Evolutionary conservation across 2,329 filamentous ascomycete genomes (phyloP).

Genomic region (Colletotrichum horii): DNA sequence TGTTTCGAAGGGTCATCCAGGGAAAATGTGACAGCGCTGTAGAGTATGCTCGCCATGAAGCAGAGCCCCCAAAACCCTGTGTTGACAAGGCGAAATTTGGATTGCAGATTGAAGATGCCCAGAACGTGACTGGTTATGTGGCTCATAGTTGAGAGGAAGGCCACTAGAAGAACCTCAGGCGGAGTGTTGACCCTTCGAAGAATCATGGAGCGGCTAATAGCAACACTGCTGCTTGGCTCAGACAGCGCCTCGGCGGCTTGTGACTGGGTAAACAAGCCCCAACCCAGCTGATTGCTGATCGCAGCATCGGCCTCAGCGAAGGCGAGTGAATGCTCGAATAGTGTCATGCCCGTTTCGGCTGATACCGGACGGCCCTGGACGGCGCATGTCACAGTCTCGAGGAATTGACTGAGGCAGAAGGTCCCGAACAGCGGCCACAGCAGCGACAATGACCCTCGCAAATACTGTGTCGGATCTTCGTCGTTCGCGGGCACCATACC

Average conservation of each 20-base stretch:
- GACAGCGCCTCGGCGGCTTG: conserved; percentile 35
- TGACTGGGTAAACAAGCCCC: conserved; percentile 66
- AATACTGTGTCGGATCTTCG: conserved; percentile 53
- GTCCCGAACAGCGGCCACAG: conserved; percentile 79
- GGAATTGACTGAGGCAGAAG: conserved; percentile 78
- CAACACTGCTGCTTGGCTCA: conserved; percentile 33
- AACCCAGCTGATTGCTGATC: conserved; percentile 78
- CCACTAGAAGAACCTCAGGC: conserved; percentile 85
- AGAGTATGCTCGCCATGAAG: conserved; percentile 86
- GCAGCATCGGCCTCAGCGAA: conserved; percentile 95
- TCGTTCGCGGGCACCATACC: conserved; percentile 69
- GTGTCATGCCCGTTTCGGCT: conserved; percentile 92
- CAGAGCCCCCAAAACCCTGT: conserved; percentile 90
- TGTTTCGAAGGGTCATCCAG: conserved; percentile 63
- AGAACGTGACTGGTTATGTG: conserved; percentile 85
- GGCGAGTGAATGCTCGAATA: conserved; percentile 94
- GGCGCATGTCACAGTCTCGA: conserved; percentile 87
- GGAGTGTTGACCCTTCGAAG: conserved; percentile 85
- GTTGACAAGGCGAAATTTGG: conserved; percentile 80
- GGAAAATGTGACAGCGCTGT: conserved; percentile 71
- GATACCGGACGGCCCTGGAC: conserved; percentile 81
- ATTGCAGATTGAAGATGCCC: conserved; percentile 80
- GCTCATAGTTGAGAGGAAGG: conserved; percentile 86
- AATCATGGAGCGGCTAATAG: conserved; percentile 69
- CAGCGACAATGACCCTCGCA: conserved; percentile 78